These are phyloP conservation scores for Plenodomus biglobosus DNA, from an alignment of 2,329 filamentous ascomycete genomes.

Conservation along the genomic window DNA sequence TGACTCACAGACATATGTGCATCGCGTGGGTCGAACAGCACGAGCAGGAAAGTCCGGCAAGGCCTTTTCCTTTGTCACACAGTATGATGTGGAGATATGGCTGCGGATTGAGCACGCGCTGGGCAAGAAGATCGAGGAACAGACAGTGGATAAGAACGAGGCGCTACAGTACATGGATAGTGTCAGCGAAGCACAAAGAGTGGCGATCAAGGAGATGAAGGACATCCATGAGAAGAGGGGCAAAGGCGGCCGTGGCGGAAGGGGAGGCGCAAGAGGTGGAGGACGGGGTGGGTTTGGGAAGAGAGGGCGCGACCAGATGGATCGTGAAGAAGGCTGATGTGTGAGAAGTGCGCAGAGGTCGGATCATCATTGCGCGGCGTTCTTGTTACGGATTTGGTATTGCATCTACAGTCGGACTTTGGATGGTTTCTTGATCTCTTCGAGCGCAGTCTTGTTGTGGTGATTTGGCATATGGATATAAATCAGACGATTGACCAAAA, in stretches of 20 bases:
- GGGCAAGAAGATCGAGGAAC: conserved; percentile 72
- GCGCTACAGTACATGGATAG: conserved; percentile 78
- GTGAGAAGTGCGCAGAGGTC: not conserved
- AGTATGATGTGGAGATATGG: conserved; percentile 83
- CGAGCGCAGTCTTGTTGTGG: too few relatives aligned
- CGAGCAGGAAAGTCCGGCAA: conserved; percentile 82
- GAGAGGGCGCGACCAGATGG: conserved; percentile 66
- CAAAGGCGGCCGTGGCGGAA: conserved; percentile 54
- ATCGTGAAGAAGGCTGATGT: conserved; percentile 67
- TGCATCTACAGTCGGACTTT: too few relatives aligned
- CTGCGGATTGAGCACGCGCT: conserved; percentile 80
- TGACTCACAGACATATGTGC: conserved; percentile 88
- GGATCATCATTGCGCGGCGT: too few relatives aligned
- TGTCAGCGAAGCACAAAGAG: conserved; percentile 80
- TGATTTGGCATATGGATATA: too few relatives aligned
- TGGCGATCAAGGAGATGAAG: conserved; percentile 81
- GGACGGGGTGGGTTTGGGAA: conserved; percentile 40
- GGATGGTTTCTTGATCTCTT: too few relatives aligned
- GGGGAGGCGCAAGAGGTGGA: conserved; percentile 34
- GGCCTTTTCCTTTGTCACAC: conserved; percentile 78
- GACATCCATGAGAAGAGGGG: conserved; percentile 68
- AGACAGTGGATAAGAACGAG: conserved; percentile 73
- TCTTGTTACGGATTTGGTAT: too few relatives aligned
- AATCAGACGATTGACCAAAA: too few relatives aligned
- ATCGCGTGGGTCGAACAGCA: conserved; percentile 84